Evolutionary conservation across 2,329 filamentous ascomycete genomes (phyloP), one percentile per base, ranked within the genome.

Genomic region (Fusarium sp.): DNA sequence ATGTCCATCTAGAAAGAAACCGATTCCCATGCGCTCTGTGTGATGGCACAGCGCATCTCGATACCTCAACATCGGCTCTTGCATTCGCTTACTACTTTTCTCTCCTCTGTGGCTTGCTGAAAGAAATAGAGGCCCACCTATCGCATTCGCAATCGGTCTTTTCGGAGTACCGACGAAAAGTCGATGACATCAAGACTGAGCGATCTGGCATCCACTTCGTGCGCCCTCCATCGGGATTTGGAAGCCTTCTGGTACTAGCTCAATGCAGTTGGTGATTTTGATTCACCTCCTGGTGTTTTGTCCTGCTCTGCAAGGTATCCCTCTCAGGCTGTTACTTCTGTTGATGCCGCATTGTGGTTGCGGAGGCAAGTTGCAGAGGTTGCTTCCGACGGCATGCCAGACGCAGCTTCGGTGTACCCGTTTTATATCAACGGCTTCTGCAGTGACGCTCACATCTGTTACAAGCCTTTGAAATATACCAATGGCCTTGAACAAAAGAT

Each of bases 151-250:
- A 20, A 57, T 59, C 45, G 66, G 62, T 20, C 20, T 25, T 65
- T 60, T 57, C 57, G 45, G 45, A 52, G 20, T 25, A 17, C 63
- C 57, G 37, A 65, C 54, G 25, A 12, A 32, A 64, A 57, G 47
- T 74, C 72, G 12, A 74, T 72, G 70, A 74, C 72, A 72, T 69
- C 70, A 74, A 68, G 67, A 72, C 72, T 69, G 30, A 52, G 58
- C 56, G 62, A 65, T 68, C 37, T 56, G 27, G 62, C 59, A 20
- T 30, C 38, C 66, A 65, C 62, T 32, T 60, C 8, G 14, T 61
- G 45, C 14, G 17, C 9, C 63, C 66, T 47, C 27, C 56, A 56
- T 65, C 62, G 43, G 30, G 30, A 14, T 57, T 15, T 64, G 20
- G 54, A 17, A 40, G 11, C 33, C 14, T 20, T 58, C 35, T 56